phyloP scores from a whole-genome alignment of 768 basidiomycete genomes.

The Agrocybe chaxingu region DNA sequence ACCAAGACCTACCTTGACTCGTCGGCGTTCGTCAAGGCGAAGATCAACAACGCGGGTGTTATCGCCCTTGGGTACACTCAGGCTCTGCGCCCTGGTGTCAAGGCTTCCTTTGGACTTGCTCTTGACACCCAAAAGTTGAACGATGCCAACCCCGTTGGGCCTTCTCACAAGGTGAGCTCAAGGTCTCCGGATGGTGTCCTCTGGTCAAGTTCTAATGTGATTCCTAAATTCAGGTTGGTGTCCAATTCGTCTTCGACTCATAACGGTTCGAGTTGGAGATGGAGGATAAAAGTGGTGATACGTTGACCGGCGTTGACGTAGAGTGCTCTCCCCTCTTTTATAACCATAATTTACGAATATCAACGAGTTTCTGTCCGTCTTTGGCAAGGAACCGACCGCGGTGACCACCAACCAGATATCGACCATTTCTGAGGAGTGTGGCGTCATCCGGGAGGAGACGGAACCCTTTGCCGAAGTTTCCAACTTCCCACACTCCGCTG shows the following conservation, averaged over 20 bases:
- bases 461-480: no score
- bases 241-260: conserved; percentile 72
- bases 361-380: no score
- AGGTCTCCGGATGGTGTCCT: background rate
- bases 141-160: conserved; percentile 58
- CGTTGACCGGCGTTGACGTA: conserved; percentile 12
- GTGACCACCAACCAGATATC: no score
- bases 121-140: conserved; percentile 92
- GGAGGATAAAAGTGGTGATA: conserved; percentile 31
- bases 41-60: conserved; percentile 96
- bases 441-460: no score
- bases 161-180: conserved; percentile 69
- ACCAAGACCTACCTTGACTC: conserved; percentile 89
- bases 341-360: no score
- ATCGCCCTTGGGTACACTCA: conserved; percentile 92
- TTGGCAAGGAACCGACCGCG: no score
- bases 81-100: conserved; percentile 89
- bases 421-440: no score
- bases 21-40: conserved; percentile 94
- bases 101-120: conserved; percentile 90
- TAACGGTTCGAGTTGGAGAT: conserved; percentile 36
- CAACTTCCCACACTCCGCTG: no score
- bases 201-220: background rate
- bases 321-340: no score
- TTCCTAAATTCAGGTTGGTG: conserved; percentile 51